phyloP scores from a whole-genome alignment of 768 basidiomycete species.

The Hirschioporus abietinus region DNA sequence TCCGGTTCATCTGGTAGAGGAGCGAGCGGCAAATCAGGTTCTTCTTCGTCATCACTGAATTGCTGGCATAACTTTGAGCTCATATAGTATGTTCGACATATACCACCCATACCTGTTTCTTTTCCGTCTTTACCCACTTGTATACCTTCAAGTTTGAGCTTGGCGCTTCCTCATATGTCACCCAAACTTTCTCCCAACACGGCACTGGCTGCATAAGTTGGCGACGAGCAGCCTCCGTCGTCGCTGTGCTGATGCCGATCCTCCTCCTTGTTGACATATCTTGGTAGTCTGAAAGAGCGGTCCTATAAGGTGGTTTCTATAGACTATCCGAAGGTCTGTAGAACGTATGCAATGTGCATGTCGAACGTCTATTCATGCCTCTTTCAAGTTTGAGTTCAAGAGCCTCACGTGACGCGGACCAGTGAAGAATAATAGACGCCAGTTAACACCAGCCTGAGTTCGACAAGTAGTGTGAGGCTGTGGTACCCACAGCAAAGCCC shows the following conservation, averaged over 20 bases:
- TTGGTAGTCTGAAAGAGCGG: conserved; percentile 2
- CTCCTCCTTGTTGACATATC: conserved; percentile 68
- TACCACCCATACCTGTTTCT: conserved; percentile 51
- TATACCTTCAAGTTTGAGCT: conserved; percentile 60
- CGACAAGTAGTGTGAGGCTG: too few species aligned
- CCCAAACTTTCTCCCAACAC: conserved; percentile 81
- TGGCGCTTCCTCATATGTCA: conserved; percentile 48
- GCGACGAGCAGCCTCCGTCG: conserved; percentile 74
- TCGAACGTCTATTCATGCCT: neutral
- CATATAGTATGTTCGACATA: neutral
- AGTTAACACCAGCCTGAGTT: too few species aligned
- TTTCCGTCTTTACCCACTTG: conserved; percentile 80
- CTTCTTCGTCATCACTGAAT: conserved; percentile 84
- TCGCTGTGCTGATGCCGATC: conserved; percentile 62
- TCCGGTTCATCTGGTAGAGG: conserved; percentile 77
- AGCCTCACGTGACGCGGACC: too few species aligned
- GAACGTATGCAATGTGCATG: neutral
- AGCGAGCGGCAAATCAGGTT: conserved; percentile 72
- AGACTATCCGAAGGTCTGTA: neutral
- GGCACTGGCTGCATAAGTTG: conserved; percentile 88
- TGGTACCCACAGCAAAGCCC: too few species aligned
- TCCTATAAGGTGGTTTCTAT: neutral
- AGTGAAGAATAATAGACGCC: too few species aligned
- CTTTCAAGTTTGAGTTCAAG: too few species aligned
- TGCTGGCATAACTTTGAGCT: conserved; percentile 42